Evolutionary conservation across 2,329 filamentous ascomycete species (phyloP), one percentile per base, ranked within the genome.

Genomic region (Ceratocystiopsis brevicomis): DNA sequence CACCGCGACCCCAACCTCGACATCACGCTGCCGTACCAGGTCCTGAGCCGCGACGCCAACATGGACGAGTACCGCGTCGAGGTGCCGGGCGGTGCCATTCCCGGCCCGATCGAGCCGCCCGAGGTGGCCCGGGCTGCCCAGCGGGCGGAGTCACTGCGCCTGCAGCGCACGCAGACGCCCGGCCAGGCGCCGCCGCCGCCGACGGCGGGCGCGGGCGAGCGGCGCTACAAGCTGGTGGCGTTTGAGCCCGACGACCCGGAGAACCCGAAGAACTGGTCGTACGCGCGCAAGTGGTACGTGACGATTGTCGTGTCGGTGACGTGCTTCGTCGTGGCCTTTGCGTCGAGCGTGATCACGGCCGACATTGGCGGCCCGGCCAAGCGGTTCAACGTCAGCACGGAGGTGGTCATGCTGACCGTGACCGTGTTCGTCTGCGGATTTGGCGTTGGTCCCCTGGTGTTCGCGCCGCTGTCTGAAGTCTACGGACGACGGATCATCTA

Each of bases 211-310:
- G 25, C 33, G 30, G 16, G 15, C 4, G 42, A 52, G 34, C 51
- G 54, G 13, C 54, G 53, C 13, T 69, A 70, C 56, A 62, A 62
- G 50, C 73, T 81, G 4, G 71, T 78, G 40, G 64, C 64, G 0
- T 93, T 90, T 54, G 71, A 67, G 4, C 68, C 77, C 3, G 63
- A 76, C 46, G 83, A 90, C 56, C 71, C 73, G 0, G 80, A 78
- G 49, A 88, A 88, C 53, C 83, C 84, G 0, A 88, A 88, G 67
- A 90, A 88, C 59, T 90, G 81, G 81, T 74, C 70, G 45, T 85
- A 84, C 58, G 64, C 61, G 1, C 79, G 65, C 58, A 90, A 87
- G 60, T 88, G 83, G 82, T 83, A 78, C 54, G 78, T 74, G 54
- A 94, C 85, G 19, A 85, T 92, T 78, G 75, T 84, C 15, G 83